A percentile compares a stretch with the other conserved stretches of the same genome.
Evolutionary conservation across 108 stramenopile genomes (phyloP).

Genomic region (Skeletonema potamos): DNA sequence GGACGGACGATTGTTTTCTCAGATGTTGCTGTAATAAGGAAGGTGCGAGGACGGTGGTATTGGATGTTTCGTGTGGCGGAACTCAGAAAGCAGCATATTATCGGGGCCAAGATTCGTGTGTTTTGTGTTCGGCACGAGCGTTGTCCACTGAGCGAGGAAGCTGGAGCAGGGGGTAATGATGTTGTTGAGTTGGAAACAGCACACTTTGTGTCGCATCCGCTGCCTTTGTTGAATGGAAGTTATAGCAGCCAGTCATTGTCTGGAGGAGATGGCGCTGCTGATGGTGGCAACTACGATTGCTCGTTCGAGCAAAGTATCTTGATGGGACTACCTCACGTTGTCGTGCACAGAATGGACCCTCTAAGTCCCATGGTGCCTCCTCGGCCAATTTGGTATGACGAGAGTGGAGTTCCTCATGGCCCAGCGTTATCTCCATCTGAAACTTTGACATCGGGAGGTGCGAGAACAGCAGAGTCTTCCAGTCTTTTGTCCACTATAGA

Average conservation of each 20-base stretch:
- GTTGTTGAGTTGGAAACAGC: slow-evolving; percentile 40
- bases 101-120: slow-evolving; percentile 89
- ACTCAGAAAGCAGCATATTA: slow-evolving; percentile 87
- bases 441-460: neutral
- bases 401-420: slow-evolving; percentile 44
- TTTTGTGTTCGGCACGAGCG: slow-evolving; percentile 90
- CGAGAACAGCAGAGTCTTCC: neutral
- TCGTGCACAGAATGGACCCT: slow-evolving; percentile 91
- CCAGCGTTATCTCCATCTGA: slow-evolving; percentile 10
- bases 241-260: neutral
- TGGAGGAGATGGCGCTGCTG: neutral
- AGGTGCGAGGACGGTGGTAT: slow-evolving; percentile 77
- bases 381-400: slow-evolving; percentile 71
- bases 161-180: slow-evolving; percentile 59
- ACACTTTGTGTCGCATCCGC: slow-evolving; percentile 42
- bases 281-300: slow-evolving; percentile 7
- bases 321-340: slow-evolving; percentile 92
- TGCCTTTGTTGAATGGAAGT: slow-evolving; percentile 30
- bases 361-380: slow-evolving; percentile 82
- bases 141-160: slow-evolving; percentile 35
- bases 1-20: slow-evolving; percentile 90
- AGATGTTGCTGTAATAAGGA: slow-evolving; percentile 81
- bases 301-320: slow-evolving; percentile 68
- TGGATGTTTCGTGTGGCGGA: slow-evolving; percentile 96
- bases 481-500: slow-evolving; percentile 11